Conservation (phyloP, 2,329 filamentous ascomycete species). For the Leptographium galeiforme region DNA sequence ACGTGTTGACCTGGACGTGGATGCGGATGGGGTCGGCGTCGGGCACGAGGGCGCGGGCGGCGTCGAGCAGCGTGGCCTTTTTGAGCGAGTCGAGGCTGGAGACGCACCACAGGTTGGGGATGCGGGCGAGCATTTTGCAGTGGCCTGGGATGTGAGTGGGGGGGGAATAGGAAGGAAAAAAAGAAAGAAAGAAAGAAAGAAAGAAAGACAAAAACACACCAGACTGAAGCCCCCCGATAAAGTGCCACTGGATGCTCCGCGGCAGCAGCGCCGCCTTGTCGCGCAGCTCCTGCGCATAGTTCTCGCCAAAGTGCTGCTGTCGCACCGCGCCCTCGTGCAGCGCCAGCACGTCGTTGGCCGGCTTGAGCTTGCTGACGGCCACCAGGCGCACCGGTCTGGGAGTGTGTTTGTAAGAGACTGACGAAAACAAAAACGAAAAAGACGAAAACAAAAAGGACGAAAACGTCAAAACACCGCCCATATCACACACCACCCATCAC, state of each 20-base stretch:
- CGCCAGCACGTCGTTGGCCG: constrained; percentile 77
- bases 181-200: not conserved
- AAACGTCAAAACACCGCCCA: too few species aligned
- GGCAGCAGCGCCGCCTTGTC: constrained; percentile 79
- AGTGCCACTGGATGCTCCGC: constrained; percentile 74
- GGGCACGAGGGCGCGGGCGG: constrained; percentile 39
- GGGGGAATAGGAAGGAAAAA: not conserved
- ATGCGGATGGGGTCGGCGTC: constrained; percentile 40
- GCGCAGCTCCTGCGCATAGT: constrained; percentile 81
- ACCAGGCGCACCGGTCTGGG: constrained; percentile 61
- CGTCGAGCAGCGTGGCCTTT: constrained; percentile 73
- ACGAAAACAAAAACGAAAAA: too few species aligned
- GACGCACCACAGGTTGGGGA: constrained; percentile 82
- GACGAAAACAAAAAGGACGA: not conserved
- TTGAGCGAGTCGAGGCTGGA: constrained; percentile 80
- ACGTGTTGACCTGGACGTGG: constrained; percentile 93
- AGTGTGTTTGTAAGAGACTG: too few species aligned
- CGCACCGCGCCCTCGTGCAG: constrained; percentile 50
- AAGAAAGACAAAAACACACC: constrained; percentile 23
- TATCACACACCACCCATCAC: too few species aligned
- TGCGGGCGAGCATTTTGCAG: constrained; percentile 73
- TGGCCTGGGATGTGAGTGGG: constrained; percentile 45
- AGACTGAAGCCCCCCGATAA: constrained; percentile 87
- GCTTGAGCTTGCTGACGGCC: constrained; percentile 93
- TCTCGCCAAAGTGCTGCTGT: constrained; percentile 84